Percentiles rank a stretch among this genome's conserved stretches.
These are phyloP conservation scores for Trichosanthes cucumerina DNA, from an alignment of 306 rosid species.

Conservation along the genomic window DNA sequence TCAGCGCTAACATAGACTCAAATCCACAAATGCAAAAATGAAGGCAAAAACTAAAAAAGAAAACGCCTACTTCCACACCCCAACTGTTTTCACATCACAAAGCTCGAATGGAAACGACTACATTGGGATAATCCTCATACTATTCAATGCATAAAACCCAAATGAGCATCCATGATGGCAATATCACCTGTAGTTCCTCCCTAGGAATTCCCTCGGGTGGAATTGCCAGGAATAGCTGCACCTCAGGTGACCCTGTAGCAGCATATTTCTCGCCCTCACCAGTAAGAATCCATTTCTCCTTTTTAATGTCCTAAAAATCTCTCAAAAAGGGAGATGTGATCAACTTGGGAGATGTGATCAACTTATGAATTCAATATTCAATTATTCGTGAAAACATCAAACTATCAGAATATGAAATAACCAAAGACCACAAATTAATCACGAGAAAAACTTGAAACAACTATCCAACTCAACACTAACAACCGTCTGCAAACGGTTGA, in stretches of 20 bases:
- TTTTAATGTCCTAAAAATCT: conserved; percentile 57
- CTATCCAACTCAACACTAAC: background rate
- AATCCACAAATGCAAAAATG: background rate
- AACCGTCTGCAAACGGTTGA: background rate
- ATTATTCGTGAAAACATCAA: background rate
- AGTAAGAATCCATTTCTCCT: conserved; percentile 62
- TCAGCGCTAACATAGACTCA: background rate
- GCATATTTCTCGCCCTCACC: conserved; percentile 68
- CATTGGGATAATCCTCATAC: background rate
- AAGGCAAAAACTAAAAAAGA: background rate
- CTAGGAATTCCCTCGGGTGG: conserved; percentile 72
- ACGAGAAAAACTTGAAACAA: background rate
- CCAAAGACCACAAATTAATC: background rate
- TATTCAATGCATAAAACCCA: background rate
- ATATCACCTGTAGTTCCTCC: conserved; percentile 62
- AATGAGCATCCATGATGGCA: background rate
- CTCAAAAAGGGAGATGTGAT: background rate
- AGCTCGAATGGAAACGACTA: background rate
- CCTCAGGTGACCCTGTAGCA: conserved; percentile 63
- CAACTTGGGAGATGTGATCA: background rate
- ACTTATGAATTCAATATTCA: background rate
- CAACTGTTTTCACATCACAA: background rate
- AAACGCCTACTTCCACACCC: background rate
- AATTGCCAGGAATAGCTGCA: conserved; percentile 54
- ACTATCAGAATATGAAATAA: background rate